Conservation (phyloP, 768 basidiomycete genomes). For the Pleurotus cornucopiae region DNA sequence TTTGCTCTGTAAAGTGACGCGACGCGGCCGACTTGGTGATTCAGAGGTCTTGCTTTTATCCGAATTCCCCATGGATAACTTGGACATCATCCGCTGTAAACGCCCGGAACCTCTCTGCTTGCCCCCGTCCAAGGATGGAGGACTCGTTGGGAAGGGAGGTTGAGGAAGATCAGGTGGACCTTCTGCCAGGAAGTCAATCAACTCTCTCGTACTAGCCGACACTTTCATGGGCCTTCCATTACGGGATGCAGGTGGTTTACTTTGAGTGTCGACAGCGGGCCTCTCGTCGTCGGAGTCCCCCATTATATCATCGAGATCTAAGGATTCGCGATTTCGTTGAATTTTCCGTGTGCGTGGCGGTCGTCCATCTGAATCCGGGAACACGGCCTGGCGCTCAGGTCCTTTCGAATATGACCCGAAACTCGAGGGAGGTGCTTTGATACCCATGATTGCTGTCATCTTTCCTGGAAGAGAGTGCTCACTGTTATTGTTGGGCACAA, state of each 20-base stretch:
- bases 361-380: slow-evolving; percentile 1
- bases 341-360: slow-evolving; percentile 49
- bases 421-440: background rate
- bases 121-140: slow-evolving; percentile 50
- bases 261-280: slow-evolving; percentile 16
- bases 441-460: background rate
- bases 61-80: slow-evolving; percentile 49
- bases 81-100: slow-evolving; percentile 81
- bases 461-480: slow-evolving; percentile 1
- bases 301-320: slow-evolving; percentile 77
- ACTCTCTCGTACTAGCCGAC: slow-evolving; percentile 44
- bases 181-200: slow-evolving; percentile 54
- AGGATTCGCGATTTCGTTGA: slow-evolving; percentile 57
- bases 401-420: background rate
- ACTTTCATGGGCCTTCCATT: slow-evolving; percentile 22
- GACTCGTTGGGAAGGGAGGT: slow-evolving; percentile 35
- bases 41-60: slow-evolving; percentile 25
- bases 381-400: background rate
- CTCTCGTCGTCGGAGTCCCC: slow-evolving; percentile 63
- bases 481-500: slow-evolving; percentile 15
- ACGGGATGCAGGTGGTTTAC: slow-evolving; percentile 17
- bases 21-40: background rate
- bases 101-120: slow-evolving; percentile 56
- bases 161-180: slow-evolving; percentile 42
- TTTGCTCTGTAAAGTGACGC: background rate